These are phyloP conservation scores for Blepharisma undulans DNA, from an alignment of 169 alveolate species.

Conservation along the genomic window DNA sequence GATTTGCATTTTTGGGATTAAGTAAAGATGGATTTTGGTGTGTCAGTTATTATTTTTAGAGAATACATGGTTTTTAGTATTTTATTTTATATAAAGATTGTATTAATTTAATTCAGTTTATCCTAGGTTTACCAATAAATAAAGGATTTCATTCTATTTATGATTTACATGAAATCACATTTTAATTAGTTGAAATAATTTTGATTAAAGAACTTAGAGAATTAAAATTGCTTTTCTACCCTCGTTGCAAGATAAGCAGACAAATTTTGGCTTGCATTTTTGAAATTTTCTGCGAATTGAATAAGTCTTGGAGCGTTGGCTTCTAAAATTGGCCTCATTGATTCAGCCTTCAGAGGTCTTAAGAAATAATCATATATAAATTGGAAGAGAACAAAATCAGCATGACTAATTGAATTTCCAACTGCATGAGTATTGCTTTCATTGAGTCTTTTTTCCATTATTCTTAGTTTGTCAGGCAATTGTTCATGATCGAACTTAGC, in stretches of 20 bases:
- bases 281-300: too few relatives aligned
- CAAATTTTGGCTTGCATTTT: too few relatives aligned
- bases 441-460: conserved; percentile 5
- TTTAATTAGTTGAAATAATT: too few relatives aligned
- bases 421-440: neutral
- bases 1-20: neutral
- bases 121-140: too few relatives aligned
- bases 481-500: neutral
- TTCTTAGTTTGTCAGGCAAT: neutral
- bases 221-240: too few relatives aligned
- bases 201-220: too few relatives aligned
- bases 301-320: neutral
- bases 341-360: neutral
- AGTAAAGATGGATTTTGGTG: neutral
- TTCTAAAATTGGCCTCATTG: neutral
- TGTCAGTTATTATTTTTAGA: neutral
- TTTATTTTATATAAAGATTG: too few relatives aligned
- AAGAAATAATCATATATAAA: neutral
- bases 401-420: conserved; percentile 39
- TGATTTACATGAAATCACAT: too few relatives aligned
- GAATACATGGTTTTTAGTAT: too few relatives aligned
- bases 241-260: too few relatives aligned
- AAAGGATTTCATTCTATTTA: too few relatives aligned
- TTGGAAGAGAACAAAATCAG: conserved; percentile 31
- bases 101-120: too few relatives aligned